Conservation (phyloP, 306 rosid genomes). For the Dalbergia oliveri region DNA sequence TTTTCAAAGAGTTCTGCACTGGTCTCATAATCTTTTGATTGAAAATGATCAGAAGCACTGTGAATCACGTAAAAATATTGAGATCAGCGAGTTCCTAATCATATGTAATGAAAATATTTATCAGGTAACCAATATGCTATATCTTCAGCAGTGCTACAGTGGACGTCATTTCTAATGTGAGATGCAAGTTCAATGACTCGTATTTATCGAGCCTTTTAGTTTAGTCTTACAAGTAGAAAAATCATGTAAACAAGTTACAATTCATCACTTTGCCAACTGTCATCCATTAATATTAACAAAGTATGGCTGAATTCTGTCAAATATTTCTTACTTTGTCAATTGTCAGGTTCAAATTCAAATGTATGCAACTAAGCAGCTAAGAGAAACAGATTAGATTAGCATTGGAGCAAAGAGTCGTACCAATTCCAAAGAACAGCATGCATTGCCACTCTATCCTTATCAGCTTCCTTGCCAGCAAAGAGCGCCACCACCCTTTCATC, state of each 20-base stretch:
- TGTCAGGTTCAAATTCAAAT: conserved; percentile 14
- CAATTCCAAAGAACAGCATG: conserved; percentile 94
- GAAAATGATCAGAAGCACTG: conserved; percentile 90
- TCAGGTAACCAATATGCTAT: too few relatives aligned
- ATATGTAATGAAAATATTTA: too few relatives aligned
- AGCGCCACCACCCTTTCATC: conserved; percentile 89
- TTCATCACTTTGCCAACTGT: background rate
- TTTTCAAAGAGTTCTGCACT: conserved; percentile 95
- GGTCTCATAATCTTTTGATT: conserved; percentile 77
- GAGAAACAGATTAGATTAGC: conserved; percentile 22
- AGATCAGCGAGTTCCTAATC: conserved; percentile 32
- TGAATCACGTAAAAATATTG: conserved; percentile 28
- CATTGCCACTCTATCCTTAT: conserved; percentile 80
- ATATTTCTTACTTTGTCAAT: background rate
- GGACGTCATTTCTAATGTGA: conserved; percentile 15
- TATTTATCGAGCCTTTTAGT: conserved; percentile 1
- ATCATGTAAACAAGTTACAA: background rate
- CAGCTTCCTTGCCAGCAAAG: conserved; percentile 65
- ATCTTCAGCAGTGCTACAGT: background rate
- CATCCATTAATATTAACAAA: background rate
- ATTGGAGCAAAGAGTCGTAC: conserved; percentile 52
- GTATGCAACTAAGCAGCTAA: conserved; percentile 6
- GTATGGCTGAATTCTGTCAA: background rate
- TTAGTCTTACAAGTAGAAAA: background rate
- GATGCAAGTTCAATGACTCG: background rate